Evolutionary conservation across 306 rosid species (phyloP).

Genomic region (Vicia faba): DNA sequence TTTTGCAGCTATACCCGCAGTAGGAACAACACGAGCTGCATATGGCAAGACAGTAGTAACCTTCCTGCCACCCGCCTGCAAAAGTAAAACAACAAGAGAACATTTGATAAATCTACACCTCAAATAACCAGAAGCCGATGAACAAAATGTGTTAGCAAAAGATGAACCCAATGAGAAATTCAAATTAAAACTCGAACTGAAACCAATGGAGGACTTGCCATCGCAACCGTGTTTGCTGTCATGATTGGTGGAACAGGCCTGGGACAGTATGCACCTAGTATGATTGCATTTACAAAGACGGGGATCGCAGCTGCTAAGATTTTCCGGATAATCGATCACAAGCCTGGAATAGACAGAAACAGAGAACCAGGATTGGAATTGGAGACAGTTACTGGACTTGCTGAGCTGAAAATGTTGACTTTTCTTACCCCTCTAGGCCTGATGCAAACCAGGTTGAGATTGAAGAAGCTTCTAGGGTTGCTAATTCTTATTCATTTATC

Average conservation of each 20-base stretch:
- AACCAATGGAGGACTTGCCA: conserved; percentile 98
- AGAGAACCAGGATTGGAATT: conserved; percentile 71
- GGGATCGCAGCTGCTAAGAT: conserved; percentile 92
- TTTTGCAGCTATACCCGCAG: conserved; percentile 60
- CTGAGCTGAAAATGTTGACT: conserved; percentile 81
- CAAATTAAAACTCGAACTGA: too few relatives aligned
- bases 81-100: too few relatives aligned
- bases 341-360: conserved; percentile 74
- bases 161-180: too few relatives aligned
- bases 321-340: conserved; percentile 84
- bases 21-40: conserved; percentile 56
- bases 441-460: conserved; percentile 90
- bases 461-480: too few relatives aligned
- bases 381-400: conserved; percentile 76
- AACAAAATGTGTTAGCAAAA: too few relatives aligned
- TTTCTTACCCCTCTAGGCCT: conserved; percentile 92
- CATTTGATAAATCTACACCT: too few relatives aligned
- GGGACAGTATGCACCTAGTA: conserved; percentile 95
- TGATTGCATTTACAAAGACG: conserved; percentile 95
- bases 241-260: conserved; percentile 94
- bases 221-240: conserved; percentile 96
- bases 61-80: too few relatives aligned
- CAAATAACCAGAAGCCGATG: too few relatives aligned
- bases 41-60: conserved; percentile 79
- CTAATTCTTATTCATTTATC: too few relatives aligned